These are phyloP conservation scores for Castanospermum australe DNA, from an alignment of 306 rosid genomes.

Conservation along the genomic window DNA sequence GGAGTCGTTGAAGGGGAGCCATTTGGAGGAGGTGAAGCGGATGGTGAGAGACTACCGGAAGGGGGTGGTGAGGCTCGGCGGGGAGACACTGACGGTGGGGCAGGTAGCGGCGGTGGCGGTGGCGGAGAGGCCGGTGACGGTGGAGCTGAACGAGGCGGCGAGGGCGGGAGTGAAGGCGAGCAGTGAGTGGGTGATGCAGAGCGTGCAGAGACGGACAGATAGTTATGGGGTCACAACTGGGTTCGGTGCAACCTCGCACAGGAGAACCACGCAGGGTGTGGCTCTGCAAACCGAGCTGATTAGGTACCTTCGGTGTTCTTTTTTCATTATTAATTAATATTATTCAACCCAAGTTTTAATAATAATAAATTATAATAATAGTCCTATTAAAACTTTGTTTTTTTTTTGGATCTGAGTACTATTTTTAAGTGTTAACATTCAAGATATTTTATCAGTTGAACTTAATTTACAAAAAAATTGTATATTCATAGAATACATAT, in stretches of 20 bases:
- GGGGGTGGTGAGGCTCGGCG: constrained; percentile 51
- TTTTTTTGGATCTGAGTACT: too few species aligned
- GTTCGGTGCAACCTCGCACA: constrained; percentile 62
- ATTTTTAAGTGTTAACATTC: too few species aligned
- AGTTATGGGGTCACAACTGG: constrained; percentile 71
- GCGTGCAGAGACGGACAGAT: constrained; percentile 52
- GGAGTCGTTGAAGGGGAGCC: constrained; percentile 48
- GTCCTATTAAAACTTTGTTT: too few species aligned
- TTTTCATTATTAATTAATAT: background rate
- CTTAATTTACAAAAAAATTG: too few species aligned
- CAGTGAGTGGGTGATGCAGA: constrained; percentile 71
- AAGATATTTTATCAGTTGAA: too few species aligned
- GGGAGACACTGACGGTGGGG: constrained; percentile 46
- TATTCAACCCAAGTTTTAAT: background rate
- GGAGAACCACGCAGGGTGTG: constrained; percentile 55
- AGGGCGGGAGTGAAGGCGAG: constrained; percentile 60
- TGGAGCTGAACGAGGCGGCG: constrained; percentile 44
- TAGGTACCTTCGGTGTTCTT: constrained; percentile 13
- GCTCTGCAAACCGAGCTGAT: constrained; percentile 62
- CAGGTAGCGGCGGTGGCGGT: constrained; percentile 58
- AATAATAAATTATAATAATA: too few species aligned
- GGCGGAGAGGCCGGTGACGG: constrained; percentile 39
- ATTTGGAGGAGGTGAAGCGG: constrained; percentile 54
- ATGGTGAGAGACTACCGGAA: constrained; percentile 53
- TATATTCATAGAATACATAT: too few species aligned